Base-by-base conservation (phyloP, 306 rosid genomes). In the Astragalus membranaceus region DNA sequence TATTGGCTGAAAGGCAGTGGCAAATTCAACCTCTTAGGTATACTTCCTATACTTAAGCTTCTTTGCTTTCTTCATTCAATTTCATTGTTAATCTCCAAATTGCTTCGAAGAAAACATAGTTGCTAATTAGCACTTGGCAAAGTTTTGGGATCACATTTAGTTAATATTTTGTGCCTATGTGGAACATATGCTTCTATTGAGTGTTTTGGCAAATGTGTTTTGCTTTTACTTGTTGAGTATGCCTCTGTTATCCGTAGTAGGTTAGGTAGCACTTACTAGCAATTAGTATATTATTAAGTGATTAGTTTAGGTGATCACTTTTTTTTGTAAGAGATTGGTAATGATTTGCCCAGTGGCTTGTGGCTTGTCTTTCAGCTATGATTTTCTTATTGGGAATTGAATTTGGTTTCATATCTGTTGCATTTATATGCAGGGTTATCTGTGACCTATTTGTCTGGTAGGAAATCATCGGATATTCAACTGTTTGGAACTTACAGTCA, bases 1-100 rank as follows among this genome's bases (percentile, higher is more conserved):
- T 89, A 70, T 85, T 94, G 99, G 99, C 82, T 94, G 89, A 91
- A 82, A 85, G 97, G 99, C 82, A 89, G 99, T 75, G 99, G 97
- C 75, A 86, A 87, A 58, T 94, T 94, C 82, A 57, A 75, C 8
- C 82, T 87, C 62, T 81, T 81, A 8, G 97, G 97, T 94, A 83
- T 48, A 64, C 64, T 65, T 60, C 30, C 20, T 15, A 15, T 48
- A n/a, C 14, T 67, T 35, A 11, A 14, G 13, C 44, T 57, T 12
- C 0, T 61, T 26, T 20, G 4, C 29, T 42, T 60, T 30, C 12
- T 61, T 59, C 4, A 57, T 46, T 64, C 17, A 17, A 5, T 39
- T 39, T 39, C 39, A 43, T 6, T 43, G 2, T 23, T 4, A 63
- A 11, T 63, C 1, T 42, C 4, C 23, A 63, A 23, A 63, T 37